These are phyloP conservation scores for Pestalotiopsis sp. DNA, from an alignment of 2,329 filamentous ascomycete species.

Conservation along the genomic window DNA sequence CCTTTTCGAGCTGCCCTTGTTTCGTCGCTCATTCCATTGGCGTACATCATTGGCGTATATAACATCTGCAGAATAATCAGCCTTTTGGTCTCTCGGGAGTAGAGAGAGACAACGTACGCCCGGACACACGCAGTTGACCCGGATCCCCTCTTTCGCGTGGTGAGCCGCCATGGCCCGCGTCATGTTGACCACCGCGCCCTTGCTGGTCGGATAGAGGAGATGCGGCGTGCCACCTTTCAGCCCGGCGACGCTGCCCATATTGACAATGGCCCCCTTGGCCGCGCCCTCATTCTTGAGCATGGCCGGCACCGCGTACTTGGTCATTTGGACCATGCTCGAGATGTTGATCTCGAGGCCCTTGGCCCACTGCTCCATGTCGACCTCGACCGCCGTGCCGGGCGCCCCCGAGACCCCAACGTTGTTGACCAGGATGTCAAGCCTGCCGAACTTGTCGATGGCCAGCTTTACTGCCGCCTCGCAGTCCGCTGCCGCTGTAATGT, in stretches of 20 bases:
- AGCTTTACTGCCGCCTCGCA: conserved; percentile 46
- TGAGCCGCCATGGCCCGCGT: conserved; percentile 54
- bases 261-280: conserved; percentile 56
- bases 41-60: conserved; percentile 50
- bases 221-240: conserved; percentile 47
- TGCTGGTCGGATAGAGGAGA: conserved; percentile 49
- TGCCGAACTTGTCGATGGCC: conserved; percentile 52
- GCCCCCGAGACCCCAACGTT: conserved; percentile 66
- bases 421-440: conserved; percentile 66
- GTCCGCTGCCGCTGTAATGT: conserved; percentile 57
- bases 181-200: conserved; percentile 54
- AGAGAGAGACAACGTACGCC: conserved; percentile 25
- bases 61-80: conserved; percentile 36
- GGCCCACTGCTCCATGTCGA: conserved; percentile 62
- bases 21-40: conserved; percentile 41
- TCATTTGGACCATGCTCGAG: conserved; percentile 67
- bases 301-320: conserved; percentile 60
- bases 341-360: conserved; percentile 64
- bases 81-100: background rate
- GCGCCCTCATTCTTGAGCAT: conserved; percentile 58
- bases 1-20: conserved; percentile 38
- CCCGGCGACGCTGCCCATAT: conserved; percentile 65
- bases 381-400: conserved; percentile 59
- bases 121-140: conserved; percentile 53
- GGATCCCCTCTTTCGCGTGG: conserved; percentile 45